Evolutionary conservation across 768 basidiomycete species (phyloP).

Genomic region (Russula compacta): DNA sequence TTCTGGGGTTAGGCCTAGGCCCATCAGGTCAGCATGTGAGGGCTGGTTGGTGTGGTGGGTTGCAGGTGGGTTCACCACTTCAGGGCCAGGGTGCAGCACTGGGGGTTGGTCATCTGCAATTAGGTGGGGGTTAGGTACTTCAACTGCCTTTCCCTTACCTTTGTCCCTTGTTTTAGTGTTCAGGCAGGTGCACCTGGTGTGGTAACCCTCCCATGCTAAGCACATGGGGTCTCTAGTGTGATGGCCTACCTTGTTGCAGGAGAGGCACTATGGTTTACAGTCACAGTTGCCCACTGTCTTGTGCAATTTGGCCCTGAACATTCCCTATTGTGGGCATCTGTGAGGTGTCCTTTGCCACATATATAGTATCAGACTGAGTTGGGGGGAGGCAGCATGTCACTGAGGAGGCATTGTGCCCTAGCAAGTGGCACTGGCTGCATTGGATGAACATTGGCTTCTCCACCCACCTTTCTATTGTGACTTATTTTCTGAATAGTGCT

Average conservation of each 20-base stretch:
- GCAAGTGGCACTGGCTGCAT: neutral
- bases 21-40: no score
- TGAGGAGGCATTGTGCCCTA: neutral
- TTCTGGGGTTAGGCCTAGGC: no score
- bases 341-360: neutral
- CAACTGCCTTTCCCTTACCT: neutral
- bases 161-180: neutral
- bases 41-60: no score
- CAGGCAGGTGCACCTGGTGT: neutral
- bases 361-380: neutral
- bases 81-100: no score
- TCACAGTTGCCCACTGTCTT: neutral
- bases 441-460: neutral
- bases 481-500: neutral
- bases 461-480: neutral
- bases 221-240: neutral
- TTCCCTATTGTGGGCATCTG: neutral
- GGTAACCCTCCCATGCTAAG: neutral
- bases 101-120: no score
- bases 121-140: no score
- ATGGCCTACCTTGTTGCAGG: neutral
- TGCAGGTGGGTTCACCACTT: no score
- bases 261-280: neutral
- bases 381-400: neutral
- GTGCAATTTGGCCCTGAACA: neutral